phyloP scores from a whole-genome alignment of 1,139 yeast species.

The Candida tunisiensis region DNA sequence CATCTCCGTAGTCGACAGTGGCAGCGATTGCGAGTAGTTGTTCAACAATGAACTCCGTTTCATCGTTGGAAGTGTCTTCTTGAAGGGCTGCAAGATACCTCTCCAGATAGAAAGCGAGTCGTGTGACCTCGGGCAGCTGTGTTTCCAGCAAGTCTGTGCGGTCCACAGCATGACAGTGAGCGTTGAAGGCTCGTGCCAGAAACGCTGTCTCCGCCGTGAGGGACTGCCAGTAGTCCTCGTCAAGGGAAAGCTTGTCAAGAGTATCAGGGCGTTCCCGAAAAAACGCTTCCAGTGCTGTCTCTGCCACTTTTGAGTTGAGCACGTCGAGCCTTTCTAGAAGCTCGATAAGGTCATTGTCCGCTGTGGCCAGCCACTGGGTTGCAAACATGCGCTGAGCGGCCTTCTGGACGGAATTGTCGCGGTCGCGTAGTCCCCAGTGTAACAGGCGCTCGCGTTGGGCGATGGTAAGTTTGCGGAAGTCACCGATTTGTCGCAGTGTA shows the following conservation, averaged over 20 bases:
- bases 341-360: conserved; percentile 55
- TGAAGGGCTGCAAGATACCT: conserved; percentile 33
- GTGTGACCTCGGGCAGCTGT: conserved; percentile 68
- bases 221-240: conserved; percentile 44
- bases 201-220: conserved; percentile 65
- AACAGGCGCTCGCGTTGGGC: conserved; percentile 50
- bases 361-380: conserved; percentile 51
- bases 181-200: conserved; percentile 48
- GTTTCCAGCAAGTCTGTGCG: conserved; percentile 42
- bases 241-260: conserved; percentile 38
- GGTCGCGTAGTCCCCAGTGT: conserved; percentile 75
- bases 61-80: conserved; percentile 29
- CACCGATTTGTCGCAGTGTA: conserved; percentile 51
- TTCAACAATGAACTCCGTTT: conserved; percentile 56
- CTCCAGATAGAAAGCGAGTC: conserved; percentile 41
- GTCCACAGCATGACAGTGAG: conserved; percentile 39
- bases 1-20: conserved; percentile 78
- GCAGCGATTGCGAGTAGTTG: conserved; percentile 56
- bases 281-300: conserved; percentile 42
- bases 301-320: conserved; percentile 40
- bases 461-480: conserved; percentile 41
- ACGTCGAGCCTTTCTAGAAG: conserved; percentile 59
- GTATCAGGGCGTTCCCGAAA: conserved; percentile 48
- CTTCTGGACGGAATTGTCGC: conserved; percentile 54
- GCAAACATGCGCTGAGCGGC: conserved; percentile 65